A percentile compares a stretch with the other conserved stretches of the same genome.
Conservation (phyloP, 2,329 filamentous ascomycete species). For the Penicillium janthinellum region DNA sequence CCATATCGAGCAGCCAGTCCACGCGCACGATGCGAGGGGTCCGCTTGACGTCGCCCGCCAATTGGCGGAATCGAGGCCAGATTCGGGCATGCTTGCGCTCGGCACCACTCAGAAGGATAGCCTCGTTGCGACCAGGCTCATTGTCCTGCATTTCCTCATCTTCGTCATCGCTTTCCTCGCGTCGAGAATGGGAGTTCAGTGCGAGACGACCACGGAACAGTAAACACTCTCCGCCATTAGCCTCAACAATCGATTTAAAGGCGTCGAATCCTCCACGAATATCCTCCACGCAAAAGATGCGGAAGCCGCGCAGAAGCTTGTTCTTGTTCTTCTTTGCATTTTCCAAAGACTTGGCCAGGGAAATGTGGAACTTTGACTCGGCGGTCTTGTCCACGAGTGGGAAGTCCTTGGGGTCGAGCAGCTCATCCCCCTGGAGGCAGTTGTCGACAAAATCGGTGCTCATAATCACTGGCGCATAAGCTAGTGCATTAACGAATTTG, state of each 20-base stretch:
- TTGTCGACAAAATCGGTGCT: slow-evolving; percentile 76
- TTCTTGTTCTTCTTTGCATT: slow-evolving; percentile 77
- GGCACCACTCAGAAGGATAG: slow-evolving; percentile 78
- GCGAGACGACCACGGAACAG: slow-evolving; percentile 74
- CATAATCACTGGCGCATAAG: slow-evolving; percentile 76
- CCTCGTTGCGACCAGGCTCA: slow-evolving; percentile 64
- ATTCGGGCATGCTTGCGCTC: slow-evolving; percentile 68
- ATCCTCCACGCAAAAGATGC: slow-evolving; percentile 80
- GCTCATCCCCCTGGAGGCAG: slow-evolving; percentile 68
- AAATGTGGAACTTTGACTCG: slow-evolving; percentile 71
- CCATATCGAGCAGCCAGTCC: slow-evolving; percentile 88
- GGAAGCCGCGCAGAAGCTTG: slow-evolving; percentile 71
- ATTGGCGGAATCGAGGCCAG: slow-evolving; percentile 77
- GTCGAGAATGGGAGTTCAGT: slow-evolving; percentile 65
- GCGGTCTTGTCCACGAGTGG: slow-evolving; percentile 69
- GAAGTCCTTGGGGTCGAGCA: slow-evolving; percentile 67
- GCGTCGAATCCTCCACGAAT: slow-evolving; percentile 81
- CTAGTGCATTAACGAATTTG: slow-evolving; percentile 89
- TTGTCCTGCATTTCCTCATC: slow-evolving; percentile 61
- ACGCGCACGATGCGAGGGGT: slow-evolving; percentile 76
- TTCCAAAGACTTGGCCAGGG: slow-evolving; percentile 66
- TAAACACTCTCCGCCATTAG: slow-evolving; percentile 83
- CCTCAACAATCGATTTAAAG: slow-evolving; percentile 81
- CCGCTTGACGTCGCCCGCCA: slow-evolving; percentile 78
- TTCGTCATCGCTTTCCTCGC: slow-evolving; percentile 41